Percentiles rank a stretch among this genome's conserved stretches.
Evolutionary conservation across 768 basidiomycete genomes (phyloP).

Genomic region (Tricholoma bakamatsutake): DNA sequence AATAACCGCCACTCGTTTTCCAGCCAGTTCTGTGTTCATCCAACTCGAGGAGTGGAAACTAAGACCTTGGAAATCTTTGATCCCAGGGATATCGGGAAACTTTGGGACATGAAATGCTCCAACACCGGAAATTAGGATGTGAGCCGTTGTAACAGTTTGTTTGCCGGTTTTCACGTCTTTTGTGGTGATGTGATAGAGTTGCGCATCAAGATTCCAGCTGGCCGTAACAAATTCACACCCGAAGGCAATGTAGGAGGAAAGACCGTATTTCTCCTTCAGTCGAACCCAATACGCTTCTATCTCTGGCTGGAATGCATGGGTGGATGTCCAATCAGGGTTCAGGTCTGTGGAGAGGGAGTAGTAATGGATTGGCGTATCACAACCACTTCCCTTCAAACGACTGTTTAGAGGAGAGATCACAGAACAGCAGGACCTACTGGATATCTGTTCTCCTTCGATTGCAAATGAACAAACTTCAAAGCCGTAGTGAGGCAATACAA

Average conservation of each 20-base stretch:
- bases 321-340: conserved; percentile 32
- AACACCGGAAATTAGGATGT: conserved; percentile 46
- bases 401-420: too few relatives aligned
- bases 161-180: conserved; percentile 28
- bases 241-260: conserved; percentile 36
- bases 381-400: conserved; percentile 28
- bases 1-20: conserved; percentile 50
- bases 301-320: conserved; percentile 34
- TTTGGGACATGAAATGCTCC: conserved; percentile 43
- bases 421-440: conserved; percentile 17
- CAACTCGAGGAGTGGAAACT: conserved; percentile 52
- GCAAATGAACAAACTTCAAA: not conserved
- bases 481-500: conserved; percentile 9
- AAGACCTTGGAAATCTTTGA: conserved; percentile 39
- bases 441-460: conserved; percentile 29
- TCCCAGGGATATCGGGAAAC: conserved; percentile 27
- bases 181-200: conserved; percentile 32
- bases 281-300: conserved; percentile 34
- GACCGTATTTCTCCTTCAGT: conserved; percentile 32
- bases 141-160: conserved; percentile 25
- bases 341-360: conserved; percentile 37
- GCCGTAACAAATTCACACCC: conserved; percentile 37
- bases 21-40: conserved; percentile 34
- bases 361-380: conserved; percentile 31
- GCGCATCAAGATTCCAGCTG: conserved; percentile 34